These are phyloP conservation scores for Zygosaccharomyces gambellarensis DNA, from an alignment of 805 yeast species.

Conservation along the genomic window DNA sequence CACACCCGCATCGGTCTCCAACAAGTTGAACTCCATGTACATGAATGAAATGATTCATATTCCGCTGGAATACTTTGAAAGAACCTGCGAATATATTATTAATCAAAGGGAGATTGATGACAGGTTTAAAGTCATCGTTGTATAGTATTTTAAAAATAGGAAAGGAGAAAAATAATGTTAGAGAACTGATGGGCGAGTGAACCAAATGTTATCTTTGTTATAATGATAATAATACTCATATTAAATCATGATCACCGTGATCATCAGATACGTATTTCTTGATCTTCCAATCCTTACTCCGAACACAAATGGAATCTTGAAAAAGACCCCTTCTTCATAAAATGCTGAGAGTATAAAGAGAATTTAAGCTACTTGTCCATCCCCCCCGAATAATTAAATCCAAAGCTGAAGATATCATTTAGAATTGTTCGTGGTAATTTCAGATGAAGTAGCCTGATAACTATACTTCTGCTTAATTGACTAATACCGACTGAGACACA, in stretches of 20 bases:
- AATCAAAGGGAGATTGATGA: conserved; percentile 68
- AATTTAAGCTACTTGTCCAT: neutral
- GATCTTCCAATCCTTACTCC: neutral
- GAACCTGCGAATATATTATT: conserved; percentile 66
- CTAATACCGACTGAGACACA: neutral
- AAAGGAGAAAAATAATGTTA: neutral
- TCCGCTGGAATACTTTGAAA: conserved; percentile 49
- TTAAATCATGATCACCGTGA: neutral
- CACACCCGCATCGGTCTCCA: conserved; percentile 16
- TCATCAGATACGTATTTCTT: conserved; percentile 1
- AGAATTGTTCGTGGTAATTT: neutral
- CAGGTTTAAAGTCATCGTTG: conserved; percentile 52
- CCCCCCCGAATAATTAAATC: neutral
- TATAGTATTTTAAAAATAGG: conserved; percentile 3
- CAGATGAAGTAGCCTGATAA: neutral
- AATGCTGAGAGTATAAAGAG: neutral
- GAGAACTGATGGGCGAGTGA: neutral
- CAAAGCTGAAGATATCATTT: neutral
- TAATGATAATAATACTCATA: neutral
- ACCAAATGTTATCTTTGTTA: neutral
- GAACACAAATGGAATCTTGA: conserved; percentile 2
- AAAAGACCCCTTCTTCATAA: conserved; percentile 1
- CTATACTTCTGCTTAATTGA: neutral
- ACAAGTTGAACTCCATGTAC: conserved; percentile 32
- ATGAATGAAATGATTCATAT: conserved; percentile 28